phyloP scores from a whole-genome alignment of 768 basidiomycete genomes.

The Pisolithus sp. region DNA sequence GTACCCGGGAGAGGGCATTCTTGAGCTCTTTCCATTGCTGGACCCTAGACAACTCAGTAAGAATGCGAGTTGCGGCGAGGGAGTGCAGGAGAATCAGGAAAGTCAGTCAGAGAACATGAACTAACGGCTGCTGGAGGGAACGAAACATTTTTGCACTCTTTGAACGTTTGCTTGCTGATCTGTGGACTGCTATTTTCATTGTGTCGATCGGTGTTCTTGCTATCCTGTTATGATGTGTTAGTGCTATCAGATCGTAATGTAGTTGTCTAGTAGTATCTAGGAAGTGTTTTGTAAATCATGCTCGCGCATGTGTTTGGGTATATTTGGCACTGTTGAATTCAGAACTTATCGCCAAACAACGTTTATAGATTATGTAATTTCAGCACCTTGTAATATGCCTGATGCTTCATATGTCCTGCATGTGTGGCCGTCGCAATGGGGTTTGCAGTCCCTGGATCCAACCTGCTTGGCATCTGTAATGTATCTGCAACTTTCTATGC shows the following conservation, averaged over 20 bases:
- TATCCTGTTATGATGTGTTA: background rate
- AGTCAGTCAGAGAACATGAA: background rate
- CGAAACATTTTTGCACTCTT: background rate
- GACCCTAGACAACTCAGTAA: constrained; percentile 2
- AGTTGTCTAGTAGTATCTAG: background rate
- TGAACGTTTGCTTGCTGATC: background rate
- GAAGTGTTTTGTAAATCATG: too few species aligned
- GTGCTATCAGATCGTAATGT: constrained; percentile 5
- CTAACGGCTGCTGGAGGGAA: background rate
- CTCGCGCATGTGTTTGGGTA: background rate
- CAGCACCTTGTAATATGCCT: constrained; percentile 13
- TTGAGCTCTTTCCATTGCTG: constrained; percentile 7
- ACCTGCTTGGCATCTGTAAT: constrained; percentile 58
- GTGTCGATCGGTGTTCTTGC: background rate
- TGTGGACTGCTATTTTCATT: background rate
- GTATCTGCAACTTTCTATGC: constrained; percentile 61
- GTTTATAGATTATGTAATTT: constrained; percentile 1
- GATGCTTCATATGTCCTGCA: constrained; percentile 34
- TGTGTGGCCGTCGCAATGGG: constrained; percentile 67
- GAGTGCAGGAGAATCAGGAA: constrained; percentile 3
- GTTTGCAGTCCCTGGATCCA: constrained; percentile 61
- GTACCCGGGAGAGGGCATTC: constrained; percentile 13
- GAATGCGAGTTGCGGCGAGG: background rate
- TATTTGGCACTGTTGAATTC: constrained; percentile 16
- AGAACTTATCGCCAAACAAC: constrained; percentile 4